A percentile compares a stretch with the other conserved stretches of the same genome.
Conservation (phyloP, 148 eudicot genomes). For the Heliosperma pusillum region DNA sequence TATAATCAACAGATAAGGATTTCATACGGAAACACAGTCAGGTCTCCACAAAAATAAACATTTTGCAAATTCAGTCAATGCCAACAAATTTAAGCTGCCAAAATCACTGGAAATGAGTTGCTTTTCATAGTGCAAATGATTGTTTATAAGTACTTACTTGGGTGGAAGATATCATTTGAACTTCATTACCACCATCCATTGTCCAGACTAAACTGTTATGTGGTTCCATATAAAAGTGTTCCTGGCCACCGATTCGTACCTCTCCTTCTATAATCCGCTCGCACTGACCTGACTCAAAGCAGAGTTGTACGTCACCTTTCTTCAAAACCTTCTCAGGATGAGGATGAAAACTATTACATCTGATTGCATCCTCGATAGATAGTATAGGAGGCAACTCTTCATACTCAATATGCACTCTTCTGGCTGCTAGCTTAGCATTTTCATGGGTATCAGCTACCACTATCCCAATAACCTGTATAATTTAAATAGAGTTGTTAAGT, state of each 20-base stretch:
- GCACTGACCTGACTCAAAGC: conserved; percentile 78
- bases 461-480: conserved; percentile 75
- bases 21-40: not conserved
- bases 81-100: not conserved
- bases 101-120: not conserved
- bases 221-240: conserved; percentile 94
- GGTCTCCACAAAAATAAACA: not conserved
- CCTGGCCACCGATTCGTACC: conserved; percentile 93
- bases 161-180: conserved; percentile 97
- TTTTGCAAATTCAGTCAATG: conserved; percentile 5
- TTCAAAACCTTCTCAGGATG: conserved; percentile 54
- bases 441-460: conserved; percentile 97
- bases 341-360: conserved; percentile 65
- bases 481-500: not conserved
- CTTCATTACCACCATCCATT: conserved; percentile 86
- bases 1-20: not conserved
- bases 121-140: not conserved
- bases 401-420: conserved; percentile 71
- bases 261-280: conserved; percentile 90
- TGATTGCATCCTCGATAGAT: conserved; percentile 79
- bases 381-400: conserved; percentile 82
- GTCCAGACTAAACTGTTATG: conserved; percentile 82
- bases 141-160: conserved; percentile 51
- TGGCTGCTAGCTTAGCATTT: conserved; percentile 85
- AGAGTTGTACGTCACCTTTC: conserved; percentile 76